Base-by-base conservation (phyloP, 495 filamentous ascomycete genomes). In the Aspergillus coremiiformis region DNA sequence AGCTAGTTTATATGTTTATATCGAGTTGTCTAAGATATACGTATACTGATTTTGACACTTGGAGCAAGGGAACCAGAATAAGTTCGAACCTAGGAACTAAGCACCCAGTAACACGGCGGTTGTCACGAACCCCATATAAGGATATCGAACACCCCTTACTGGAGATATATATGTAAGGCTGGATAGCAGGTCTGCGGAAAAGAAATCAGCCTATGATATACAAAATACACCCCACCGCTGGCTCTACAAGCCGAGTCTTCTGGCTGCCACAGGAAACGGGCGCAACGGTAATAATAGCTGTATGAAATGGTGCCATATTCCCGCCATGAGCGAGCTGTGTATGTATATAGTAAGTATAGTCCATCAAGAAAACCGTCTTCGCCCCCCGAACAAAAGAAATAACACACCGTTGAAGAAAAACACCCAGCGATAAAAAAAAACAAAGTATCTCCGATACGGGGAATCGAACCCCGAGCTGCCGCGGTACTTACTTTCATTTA, bases 1-100 rank as follows among this genome's bases (percentile, higher is more conserved):
- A 7, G 2, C 12, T 30, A 4, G 27, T 30, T 30, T 30, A 30
- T 30, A 30, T 30, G 3, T 1, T 30, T 30, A 30, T 30, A 30
- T 11, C 27, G 12, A 9, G 3, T 30, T 11, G 12, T 30, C 7
- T 3, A 30, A 9, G 27, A 30, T 30, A 30, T 4, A 30, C 3
- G 27, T 11, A 30, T 27, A 9, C 24, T n/a, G n/a, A n/a, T n/a
- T 72, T 12, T 69, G 0, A 86, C 74, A n/a, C n/a, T n/a, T n/a
- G n/a, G n/a, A n/a, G n/a, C n/a, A n/a, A n/a, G n/a, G n/a, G n/a
- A n/a, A n/a, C n/a, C n/a, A n/a, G n/a, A n/a, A n/a, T n/a, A n/a
- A n/a, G n/a, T n/a, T n/a, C 0, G 84, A 84, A 1, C 80, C 81
- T 0, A 86, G 17, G 0, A 60, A 67, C 0, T n/a, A n/a, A n/a